phyloP scores from a whole-genome alignment of 1,284 basidiomycete species.

The Puccinia hordei region DNA sequence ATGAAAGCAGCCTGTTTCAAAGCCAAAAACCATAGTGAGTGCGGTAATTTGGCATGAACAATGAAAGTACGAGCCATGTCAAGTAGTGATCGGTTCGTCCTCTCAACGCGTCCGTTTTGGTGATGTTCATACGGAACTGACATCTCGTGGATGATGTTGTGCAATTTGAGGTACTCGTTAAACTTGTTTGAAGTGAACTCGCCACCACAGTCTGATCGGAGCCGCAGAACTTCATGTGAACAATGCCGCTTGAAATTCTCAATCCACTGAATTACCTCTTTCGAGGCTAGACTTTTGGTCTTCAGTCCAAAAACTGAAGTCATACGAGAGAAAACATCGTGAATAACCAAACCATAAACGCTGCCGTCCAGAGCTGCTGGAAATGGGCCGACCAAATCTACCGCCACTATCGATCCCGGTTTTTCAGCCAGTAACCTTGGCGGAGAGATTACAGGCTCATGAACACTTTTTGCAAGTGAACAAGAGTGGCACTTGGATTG shows the following conservation, averaged over 20 bases:
- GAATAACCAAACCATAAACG: no score
- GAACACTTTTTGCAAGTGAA: neutral
- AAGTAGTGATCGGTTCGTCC: neutral
- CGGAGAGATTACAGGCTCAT: neutral
- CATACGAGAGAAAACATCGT: no score
- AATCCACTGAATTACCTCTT: neutral
- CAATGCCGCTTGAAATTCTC: neutral
- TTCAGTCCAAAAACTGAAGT: neutral
- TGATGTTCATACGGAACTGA: conserved; percentile 23
- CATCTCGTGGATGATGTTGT: neutral
- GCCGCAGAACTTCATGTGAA: neutral
- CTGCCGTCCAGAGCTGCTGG: no score
- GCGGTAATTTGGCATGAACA: neutral
- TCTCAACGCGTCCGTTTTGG: conserved; percentile 3
- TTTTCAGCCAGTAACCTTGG: neutral
- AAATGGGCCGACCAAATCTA: conserved; percentile 9
- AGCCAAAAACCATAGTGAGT: neutral
- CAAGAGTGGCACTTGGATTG: neutral
- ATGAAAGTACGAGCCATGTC: no score
- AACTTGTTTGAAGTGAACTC: no score
- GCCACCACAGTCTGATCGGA: conserved; percentile 9
- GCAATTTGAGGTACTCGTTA: no score
- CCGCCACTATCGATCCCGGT: neutral
- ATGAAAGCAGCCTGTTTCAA: neutral
- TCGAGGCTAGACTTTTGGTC: neutral